These are phyloP conservation scores for Zoysia pacifica DNA, from an alignment of 176 grass and related monocot species.

Conservation along the genomic window DNA sequence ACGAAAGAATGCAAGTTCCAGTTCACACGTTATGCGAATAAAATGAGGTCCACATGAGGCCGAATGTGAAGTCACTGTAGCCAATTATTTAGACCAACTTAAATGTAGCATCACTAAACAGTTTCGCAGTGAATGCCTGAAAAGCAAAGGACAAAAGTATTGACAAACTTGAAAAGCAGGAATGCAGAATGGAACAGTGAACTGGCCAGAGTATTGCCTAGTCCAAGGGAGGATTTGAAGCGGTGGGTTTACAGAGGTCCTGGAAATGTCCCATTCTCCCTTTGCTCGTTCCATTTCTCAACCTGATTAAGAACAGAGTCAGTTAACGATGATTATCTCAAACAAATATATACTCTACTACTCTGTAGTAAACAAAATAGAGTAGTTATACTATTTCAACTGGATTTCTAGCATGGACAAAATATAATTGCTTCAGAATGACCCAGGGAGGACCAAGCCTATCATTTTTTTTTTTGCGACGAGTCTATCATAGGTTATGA, in stretches of 20 bases:
- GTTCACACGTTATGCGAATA: constrained; percentile 34
- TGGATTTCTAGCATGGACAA: background rate
- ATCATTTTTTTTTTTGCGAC: too few relatives aligned
- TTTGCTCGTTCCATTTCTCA: constrained; percentile 69
- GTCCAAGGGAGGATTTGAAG: constrained; percentile 19
- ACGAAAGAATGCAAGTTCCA: constrained; percentile 38
- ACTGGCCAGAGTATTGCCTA: constrained; percentile 15
- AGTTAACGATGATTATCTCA: background rate
- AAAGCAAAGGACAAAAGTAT: constrained; percentile 42
- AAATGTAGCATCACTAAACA: constrained; percentile 46
- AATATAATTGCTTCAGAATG: background rate
- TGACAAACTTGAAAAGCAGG: constrained; percentile 32
- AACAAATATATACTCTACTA: background rate
- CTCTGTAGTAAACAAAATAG: too few relatives aligned
- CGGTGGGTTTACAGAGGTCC: constrained; percentile 57
- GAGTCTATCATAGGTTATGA: background rate
- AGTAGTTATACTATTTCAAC: background rate
- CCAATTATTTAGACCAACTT: constrained; percentile 46
- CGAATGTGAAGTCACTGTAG: constrained; percentile 37
- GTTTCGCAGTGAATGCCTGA: constrained; percentile 35
- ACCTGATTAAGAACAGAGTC: constrained; percentile 39
- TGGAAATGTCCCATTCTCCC: constrained; percentile 67
- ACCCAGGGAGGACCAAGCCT: background rate
- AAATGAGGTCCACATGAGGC: constrained; percentile 33
- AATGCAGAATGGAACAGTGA: constrained; percentile 44